Evolutionary conservation across 805 yeast species (phyloP), one percentile per base, ranked within the genome.

Genomic region (Citeromyces matritensis): DNA sequence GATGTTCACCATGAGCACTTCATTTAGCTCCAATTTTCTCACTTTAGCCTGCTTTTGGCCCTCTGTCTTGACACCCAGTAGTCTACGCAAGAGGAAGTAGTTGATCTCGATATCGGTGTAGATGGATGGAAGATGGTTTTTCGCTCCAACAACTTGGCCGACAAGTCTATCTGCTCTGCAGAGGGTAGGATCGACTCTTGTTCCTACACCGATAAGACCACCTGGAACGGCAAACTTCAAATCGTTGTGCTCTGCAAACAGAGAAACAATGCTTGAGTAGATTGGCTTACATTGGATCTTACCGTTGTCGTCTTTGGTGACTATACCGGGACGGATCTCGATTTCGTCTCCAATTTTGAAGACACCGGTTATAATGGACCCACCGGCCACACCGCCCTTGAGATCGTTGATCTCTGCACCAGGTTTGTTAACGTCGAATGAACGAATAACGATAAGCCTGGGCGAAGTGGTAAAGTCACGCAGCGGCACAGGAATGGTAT

Each of bases 331-430:
- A 58, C 98, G 73, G 52, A 91, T 86, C 65, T 91, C 99, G 50
- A 91, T 88, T 65, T 91, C 97, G 54, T 91, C 99, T 39, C 95
- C 97, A 41, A 91, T 68, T 55, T 82, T 79, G 66, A 91, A 83
- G 30, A 91, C 99, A 71, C 99, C 99, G 37, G 76, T 84, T 52
- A 91, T 69, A 47, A 91, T 88, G 33, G 95, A 84, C 45, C 99
- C 99, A 67, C 99, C 99, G 29, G 99, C 99, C 54, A 91, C 97
- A 75, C 99, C 99, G 50, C 99, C 99, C 63, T 86, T 86, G 55
- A 91, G 71, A 47, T 88, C 97, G 43, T 80, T 86, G 43, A 93
- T 83, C 60, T 86, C 96, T 28, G 95, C 76, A 64, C 99, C 99
- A 37, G 99, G 99, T 61, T 84, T 86, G 65, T 91, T 91, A 42